Evolutionary conservation across 2,329 filamentous ascomycete genomes (phyloP).

Genomic region (Colletotrichum simmondsii): DNA sequence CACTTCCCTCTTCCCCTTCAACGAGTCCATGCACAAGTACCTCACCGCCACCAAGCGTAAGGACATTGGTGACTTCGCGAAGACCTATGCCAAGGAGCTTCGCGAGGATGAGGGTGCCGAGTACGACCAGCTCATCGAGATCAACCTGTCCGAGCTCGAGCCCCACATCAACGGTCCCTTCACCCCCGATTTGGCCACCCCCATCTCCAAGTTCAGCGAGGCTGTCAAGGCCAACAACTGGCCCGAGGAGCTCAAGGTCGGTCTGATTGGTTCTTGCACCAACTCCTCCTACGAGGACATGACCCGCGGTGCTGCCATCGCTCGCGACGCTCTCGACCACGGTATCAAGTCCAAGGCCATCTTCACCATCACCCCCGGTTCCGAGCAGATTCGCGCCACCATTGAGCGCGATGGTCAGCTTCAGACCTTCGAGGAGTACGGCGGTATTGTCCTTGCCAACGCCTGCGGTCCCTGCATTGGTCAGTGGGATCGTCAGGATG

Average conservation of each 20-base stretch:
- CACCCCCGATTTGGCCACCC: conserved; percentile 81
- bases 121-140: conserved; percentile 80
- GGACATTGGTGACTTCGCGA: conserved; percentile 74
- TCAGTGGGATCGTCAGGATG: conserved; percentile 94
- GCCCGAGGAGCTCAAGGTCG: conserved; percentile 81
- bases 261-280: conserved; percentile 82
- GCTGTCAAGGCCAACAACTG: conserved; percentile 79
- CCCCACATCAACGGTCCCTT: conserved; percentile 84
- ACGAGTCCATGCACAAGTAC: conserved; percentile 83
- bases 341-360: conserved; percentile 93
- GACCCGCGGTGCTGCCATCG: conserved; percentile 89
- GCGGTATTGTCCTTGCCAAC: conserved; percentile 93
- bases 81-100: conserved; percentile 60
- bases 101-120: conserved; percentile 49
- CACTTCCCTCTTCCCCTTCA: conserved; percentile 82
- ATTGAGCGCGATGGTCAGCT: conserved; percentile 92
- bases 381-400: conserved; percentile 95
- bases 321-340: conserved; percentile 88
- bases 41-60: conserved; percentile 77
- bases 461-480: conserved; percentile 94
- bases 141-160: conserved; percentile 79
- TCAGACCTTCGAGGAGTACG: conserved; percentile 95
- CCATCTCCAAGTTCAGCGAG: conserved; percentile 81
- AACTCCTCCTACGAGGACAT: conserved; percentile 73
- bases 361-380: conserved; percentile 96